phyloP scores from a whole-genome alignment of 108 stramenopile genomes.

The Nitzschia putrida region DNA sequence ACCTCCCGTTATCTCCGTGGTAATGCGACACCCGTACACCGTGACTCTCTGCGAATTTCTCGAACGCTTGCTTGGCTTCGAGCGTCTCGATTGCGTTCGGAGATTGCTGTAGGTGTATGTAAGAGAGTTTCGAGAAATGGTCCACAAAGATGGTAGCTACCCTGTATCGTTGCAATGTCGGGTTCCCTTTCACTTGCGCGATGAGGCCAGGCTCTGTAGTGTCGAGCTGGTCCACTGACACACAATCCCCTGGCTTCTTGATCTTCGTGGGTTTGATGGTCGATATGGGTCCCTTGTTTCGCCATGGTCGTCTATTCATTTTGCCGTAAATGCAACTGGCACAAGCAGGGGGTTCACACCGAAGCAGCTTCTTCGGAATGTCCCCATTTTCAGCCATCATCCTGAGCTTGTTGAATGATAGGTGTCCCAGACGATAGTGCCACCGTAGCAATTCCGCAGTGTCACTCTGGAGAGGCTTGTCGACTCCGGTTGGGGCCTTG shows the following conservation, averaged over 20 bases:
- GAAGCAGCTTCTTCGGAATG: not conserved
- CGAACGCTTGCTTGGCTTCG: constrained; percentile 46
- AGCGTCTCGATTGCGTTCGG: constrained; percentile 34
- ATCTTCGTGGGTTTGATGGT: constrained; percentile 5
- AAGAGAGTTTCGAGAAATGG: constrained; percentile 25
- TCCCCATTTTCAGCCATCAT: not conserved
- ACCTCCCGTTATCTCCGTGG: constrained; percentile 49
- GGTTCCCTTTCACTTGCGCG: constrained; percentile 28
- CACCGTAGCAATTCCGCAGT: not conserved
- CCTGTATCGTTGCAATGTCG: constrained; percentile 35
- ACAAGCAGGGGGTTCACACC: constrained; percentile 17
- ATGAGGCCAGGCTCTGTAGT: constrained; percentile 32
- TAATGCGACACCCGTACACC: constrained; percentile 37
- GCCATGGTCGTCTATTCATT: constrained; percentile 26
- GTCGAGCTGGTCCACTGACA: constrained; percentile 36
- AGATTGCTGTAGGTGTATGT: constrained; percentile 38
- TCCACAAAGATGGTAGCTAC: constrained; percentile 46
- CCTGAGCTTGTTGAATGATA: not conserved
- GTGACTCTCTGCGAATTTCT: constrained; percentile 11
- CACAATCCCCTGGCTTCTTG: constrained; percentile 26
- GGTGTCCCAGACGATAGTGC: not conserved
- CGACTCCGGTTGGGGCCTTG: too few species aligned
- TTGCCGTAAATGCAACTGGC: constrained; percentile 22
- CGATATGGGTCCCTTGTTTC: constrained; percentile 18
- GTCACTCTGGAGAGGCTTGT: too few species aligned